Percentiles rank a stretch among this genome's conserved stretches.
phyloP scores from a whole-genome alignment of 2,329 filamentous ascomycete species.

The Diplocarpon mali region DNA sequence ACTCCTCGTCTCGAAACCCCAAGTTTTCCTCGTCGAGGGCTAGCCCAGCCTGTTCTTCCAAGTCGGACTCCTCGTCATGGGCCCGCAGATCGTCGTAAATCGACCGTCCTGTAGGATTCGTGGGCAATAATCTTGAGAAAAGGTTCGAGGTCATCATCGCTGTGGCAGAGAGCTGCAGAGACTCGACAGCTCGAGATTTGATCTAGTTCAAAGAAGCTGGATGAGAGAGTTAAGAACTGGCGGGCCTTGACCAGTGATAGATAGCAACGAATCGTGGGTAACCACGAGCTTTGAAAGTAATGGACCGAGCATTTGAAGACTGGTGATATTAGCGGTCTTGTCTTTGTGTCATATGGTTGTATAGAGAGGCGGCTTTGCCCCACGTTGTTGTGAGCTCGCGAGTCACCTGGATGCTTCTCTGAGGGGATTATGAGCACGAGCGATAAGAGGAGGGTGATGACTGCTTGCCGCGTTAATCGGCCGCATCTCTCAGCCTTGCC shows the following conservation, averaged over 20 bases:
- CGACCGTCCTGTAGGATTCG: conserved; percentile 24
- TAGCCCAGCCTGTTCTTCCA: conserved; percentile 26
- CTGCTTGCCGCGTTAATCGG: conserved; percentile 3
- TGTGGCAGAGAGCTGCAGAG: not conserved
- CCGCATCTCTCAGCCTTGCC: conserved; percentile 14
- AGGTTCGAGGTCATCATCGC: conserved; percentile 27
- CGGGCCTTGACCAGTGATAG: not conserved
- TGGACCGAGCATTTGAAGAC: conserved; percentile 14
- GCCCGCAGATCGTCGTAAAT: conserved; percentile 28
- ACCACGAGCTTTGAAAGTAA: conserved; percentile 10
- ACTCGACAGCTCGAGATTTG: no score
- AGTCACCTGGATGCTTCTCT: conserved; percentile 11
- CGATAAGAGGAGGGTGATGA: conserved; percentile 11
- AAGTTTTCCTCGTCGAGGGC: conserved; percentile 28
- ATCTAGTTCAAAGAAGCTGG: not conserved
- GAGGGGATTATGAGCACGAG: conserved; percentile 5
- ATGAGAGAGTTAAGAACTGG: not conserved
- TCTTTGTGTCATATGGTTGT: not conserved
- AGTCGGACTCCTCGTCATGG: conserved; percentile 26
- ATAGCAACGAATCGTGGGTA: conserved; percentile 12
- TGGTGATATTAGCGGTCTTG: not conserved
- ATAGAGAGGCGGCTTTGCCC: conserved; percentile 7
- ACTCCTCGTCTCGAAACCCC: conserved; percentile 25
- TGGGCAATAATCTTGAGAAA: conserved; percentile 25
- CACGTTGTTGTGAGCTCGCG: conserved; percentile 14